Conservation (phyloP, 176 grass and related monocot genomes). For the Rhipidocladum racemiflorum region DNA sequence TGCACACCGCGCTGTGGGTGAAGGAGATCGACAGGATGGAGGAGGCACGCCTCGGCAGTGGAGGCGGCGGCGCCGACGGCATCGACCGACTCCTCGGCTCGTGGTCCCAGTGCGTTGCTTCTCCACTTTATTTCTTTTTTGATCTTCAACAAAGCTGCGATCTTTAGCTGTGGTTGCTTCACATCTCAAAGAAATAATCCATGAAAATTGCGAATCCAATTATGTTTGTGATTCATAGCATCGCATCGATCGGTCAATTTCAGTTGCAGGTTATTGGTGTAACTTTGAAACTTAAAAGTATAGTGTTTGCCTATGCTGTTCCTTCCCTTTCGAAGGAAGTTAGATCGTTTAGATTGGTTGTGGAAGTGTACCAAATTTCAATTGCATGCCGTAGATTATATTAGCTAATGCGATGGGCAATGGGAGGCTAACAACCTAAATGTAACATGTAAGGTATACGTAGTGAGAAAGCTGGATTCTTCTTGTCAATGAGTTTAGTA, state of each 20-base stretch:
- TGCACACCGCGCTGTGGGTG: conserved; percentile 82
- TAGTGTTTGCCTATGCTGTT: background rate
- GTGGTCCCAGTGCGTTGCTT: conserved; percentile 64
- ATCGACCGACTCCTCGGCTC: conserved; percentile 88
- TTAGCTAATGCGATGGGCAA: background rate
- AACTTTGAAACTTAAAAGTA: background rate
- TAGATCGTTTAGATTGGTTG: background rate
- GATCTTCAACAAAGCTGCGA: background rate
- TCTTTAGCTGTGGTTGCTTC: background rate
- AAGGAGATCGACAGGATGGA: conserved; percentile 95
- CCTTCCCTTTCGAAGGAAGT: background rate
- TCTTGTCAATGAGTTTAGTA: background rate
- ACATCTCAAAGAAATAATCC: background rate
- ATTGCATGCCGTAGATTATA: background rate
- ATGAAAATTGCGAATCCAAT: background rate
- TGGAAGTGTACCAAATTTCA: too few relatives aligned
- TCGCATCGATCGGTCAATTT: background rate
- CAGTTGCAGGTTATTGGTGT: too few relatives aligned
- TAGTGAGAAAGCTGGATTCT: background rate
- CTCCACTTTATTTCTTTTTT: background rate
- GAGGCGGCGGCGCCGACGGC: conserved; percentile 50
- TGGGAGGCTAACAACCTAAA: background rate
- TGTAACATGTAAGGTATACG: background rate
- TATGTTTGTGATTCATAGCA: background rate
- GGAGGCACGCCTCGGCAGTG: conserved; percentile 69